Conservation (phyloP, 495 filamentous ascomycete species). For the Trichocladium uniseriatum region DNA sequence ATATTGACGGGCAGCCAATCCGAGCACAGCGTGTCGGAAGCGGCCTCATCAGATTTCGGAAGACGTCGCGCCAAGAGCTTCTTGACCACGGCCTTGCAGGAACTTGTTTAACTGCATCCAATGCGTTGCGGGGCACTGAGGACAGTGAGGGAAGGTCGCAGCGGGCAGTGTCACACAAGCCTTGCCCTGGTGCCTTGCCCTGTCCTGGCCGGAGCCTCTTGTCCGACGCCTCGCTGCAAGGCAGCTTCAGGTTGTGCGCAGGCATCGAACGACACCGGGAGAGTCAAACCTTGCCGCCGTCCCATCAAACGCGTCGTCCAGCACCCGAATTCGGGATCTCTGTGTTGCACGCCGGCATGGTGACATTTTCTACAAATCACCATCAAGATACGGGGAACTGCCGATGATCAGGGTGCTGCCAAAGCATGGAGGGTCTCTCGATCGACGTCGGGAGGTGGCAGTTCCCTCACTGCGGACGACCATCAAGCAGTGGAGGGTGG, state of each 20-base stretch:
- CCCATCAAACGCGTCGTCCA: too few species aligned
- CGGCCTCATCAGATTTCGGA: conserved; percentile 4
- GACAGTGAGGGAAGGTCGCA: too few species aligned
- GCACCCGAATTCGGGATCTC: too few species aligned
- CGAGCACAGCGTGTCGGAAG: not conserved
- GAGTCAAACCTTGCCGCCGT: too few species aligned
- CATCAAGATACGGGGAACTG: not conserved
- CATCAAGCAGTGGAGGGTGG: not conserved
- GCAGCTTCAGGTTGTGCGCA: too few species aligned
- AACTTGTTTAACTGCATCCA: too few species aligned
- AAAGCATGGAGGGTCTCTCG: not conserved
- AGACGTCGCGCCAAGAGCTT: not conserved
- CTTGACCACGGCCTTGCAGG: too few species aligned
- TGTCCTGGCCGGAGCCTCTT: conserved; percentile 5
- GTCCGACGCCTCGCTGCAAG: not conserved
- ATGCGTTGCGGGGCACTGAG: too few species aligned
- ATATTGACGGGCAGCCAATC: not conserved
- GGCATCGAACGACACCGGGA: too few species aligned
- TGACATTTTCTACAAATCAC: not conserved
- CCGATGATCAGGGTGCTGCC: not conserved
- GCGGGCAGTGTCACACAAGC: too few species aligned
- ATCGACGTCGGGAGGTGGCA: not conserved
- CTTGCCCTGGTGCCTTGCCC: too few species aligned
- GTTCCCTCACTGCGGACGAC: not conserved
- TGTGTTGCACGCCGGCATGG: not conserved